These are phyloP conservation scores for Platismatia glauca DNA, from an alignment of 495 filamentous ascomycete species.

Conservation along the genomic window DNA sequence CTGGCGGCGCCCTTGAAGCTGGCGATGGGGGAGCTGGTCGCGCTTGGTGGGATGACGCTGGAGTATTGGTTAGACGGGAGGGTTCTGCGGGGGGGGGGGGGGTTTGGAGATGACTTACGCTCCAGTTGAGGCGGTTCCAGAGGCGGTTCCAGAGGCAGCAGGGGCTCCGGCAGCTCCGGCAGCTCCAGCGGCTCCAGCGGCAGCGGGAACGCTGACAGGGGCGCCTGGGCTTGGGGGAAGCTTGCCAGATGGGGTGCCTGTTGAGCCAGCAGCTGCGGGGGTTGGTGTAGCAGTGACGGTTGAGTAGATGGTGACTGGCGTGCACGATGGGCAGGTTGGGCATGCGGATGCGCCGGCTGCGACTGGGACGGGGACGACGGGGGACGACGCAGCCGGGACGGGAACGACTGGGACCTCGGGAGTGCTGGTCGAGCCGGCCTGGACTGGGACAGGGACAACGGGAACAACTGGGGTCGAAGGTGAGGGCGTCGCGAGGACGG, in stretches of 20 bases:
- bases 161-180: slow-evolving; percentile 8
- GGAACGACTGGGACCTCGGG: slow-evolving; percentile 2
- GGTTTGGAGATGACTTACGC: slow-evolving; percentile 5
- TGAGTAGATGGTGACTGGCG: slow-evolving; percentile 17
- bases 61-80: slow-evolving; percentile 13
- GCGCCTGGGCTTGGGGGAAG: slow-evolving; percentile 23
- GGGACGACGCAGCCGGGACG: neutral
- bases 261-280: slow-evolving; percentile 17
- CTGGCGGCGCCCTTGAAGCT: slow-evolving; percentile 42
- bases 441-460: neutral
- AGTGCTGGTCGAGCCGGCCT: slow-evolving; percentile 22
- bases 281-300: slow-evolving; percentile 20
- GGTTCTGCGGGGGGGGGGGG: neutral
- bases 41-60: slow-evolving; percentile 20
- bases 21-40: slow-evolving; percentile 27
- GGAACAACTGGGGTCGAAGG: slow-evolving; percentile 2
- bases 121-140: neutral
- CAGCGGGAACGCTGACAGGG: slow-evolving; percentile 6
- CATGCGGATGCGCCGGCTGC: slow-evolving; percentile 13
- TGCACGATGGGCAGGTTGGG: slow-evolving; percentile 13
- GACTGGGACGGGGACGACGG: slow-evolving; percentile 8
- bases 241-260: slow-evolving; percentile 13
- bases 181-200: slow-evolving; percentile 1
- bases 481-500: slow-evolving; percentile 9
- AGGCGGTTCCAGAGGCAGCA: slow-evolving; percentile 4